phyloP scores from a whole-genome alignment of 345 rosid genomes.

The Trapa incisa region DNA sequence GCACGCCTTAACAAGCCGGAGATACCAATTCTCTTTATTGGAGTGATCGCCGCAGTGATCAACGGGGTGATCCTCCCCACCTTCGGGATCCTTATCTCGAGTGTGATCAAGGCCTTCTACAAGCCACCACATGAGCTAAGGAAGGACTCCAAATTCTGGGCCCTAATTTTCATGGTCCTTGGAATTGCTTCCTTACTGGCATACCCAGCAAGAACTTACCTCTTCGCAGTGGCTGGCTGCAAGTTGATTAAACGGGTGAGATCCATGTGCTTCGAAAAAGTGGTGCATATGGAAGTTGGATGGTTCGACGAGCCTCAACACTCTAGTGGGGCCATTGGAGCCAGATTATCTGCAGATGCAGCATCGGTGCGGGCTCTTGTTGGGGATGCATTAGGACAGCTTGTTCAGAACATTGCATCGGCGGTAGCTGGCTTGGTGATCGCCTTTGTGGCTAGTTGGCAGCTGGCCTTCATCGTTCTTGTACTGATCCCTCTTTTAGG shows the following conservation, averaged over 20 bases:
- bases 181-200: conserved; percentile 45
- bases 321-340: conserved; percentile 78
- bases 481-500: conserved; percentile 55
- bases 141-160: conserved; percentile 60
- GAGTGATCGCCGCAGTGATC: conserved; percentile 37
- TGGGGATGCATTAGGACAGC: conserved; percentile 60
- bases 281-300: conserved; percentile 28
- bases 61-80: conserved; percentile 55
- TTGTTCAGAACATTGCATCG: conserved; percentile 48
- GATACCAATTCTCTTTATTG: conserved; percentile 46
- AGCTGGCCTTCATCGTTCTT: conserved; percentile 25
- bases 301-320: conserved; percentile 74
- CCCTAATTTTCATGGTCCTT: conserved; percentile 47
- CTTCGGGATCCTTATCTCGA: conserved; percentile 43
- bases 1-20: conserved; percentile 76
- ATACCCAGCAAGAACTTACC: conserved; percentile 32
- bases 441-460: conserved; percentile 41
- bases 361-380: conserved; percentile 56
- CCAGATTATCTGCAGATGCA: conserved; percentile 82
- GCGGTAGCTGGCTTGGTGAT: conserved; percentile 55
- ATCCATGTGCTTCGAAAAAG: conserved; percentile 43
- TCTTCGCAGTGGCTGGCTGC: conserved; percentile 62
- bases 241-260: conserved; percentile 52
- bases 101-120: conserved; percentile 41
- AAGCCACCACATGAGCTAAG: conserved; percentile 49